These are phyloP conservation scores for Sanghuangporus sanghuang DNA, from an alignment of 1,284 basidiomycete genomes.

Conservation along the genomic window DNA sequence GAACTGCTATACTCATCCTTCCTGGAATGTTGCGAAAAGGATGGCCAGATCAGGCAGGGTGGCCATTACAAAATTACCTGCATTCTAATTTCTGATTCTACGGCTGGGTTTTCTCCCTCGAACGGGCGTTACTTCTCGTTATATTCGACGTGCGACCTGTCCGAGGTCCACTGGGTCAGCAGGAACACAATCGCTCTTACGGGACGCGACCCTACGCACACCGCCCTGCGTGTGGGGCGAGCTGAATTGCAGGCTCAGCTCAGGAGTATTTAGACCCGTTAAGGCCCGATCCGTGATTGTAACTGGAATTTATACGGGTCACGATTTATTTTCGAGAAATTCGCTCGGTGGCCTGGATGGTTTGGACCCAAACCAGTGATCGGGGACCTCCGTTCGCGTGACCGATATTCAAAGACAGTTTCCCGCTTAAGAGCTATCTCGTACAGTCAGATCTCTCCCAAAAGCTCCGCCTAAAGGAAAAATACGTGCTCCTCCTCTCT, in stretches of 20 bases:
- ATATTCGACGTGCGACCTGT: constrained; percentile 3
- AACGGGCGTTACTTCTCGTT: background rate
- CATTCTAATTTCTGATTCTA: background rate
- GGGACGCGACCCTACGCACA: background rate
- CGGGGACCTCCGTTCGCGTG: constrained; percentile 12
- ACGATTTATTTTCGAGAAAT: background rate
- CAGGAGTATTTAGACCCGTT: background rate
- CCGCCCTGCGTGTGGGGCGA: background rate
- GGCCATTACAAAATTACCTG: background rate
- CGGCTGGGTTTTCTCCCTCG: background rate
- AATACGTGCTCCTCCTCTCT: constrained; percentile 3
- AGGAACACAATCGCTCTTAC: background rate
- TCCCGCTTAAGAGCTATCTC: constrained; percentile 14
- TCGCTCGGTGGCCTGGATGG: background rate
- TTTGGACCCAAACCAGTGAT: background rate
- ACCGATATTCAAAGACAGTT: constrained; percentile 15
- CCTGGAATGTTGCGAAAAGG: background rate
- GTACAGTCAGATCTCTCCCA: constrained; percentile 14
- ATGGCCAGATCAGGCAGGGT: constrained; percentile 1
- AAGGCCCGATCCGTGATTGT: background rate
- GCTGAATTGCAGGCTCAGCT: background rate
- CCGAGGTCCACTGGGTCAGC: background rate
- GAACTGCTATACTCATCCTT: background rate
- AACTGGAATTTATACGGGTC: background rate
- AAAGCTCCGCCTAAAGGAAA: constrained; percentile 17